Conservation (phyloP, 1,284 basidiomycete species). For the Apiotrichum montevideense region DNA sequence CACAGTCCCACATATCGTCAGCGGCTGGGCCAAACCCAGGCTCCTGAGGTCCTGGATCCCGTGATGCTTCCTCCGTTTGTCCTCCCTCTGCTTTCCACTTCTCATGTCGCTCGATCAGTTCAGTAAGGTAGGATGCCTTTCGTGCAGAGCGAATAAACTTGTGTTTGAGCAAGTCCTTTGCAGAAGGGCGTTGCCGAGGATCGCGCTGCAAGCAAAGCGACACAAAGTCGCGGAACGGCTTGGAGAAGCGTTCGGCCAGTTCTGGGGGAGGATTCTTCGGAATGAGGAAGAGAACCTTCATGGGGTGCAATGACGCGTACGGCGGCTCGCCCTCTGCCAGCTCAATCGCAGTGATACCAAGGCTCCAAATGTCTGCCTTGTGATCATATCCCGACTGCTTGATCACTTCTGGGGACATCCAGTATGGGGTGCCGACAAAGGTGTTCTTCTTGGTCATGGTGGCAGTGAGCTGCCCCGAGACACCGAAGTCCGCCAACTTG, state of each 20-base stretch:
- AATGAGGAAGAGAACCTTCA: slow-evolving; percentile 98
- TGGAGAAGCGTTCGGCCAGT: slow-evolving; percentile 78
- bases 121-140: slow-evolving; percentile 88
- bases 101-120: slow-evolving; percentile 89
- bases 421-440: slow-evolving; percentile 93
- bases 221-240: slow-evolving; percentile 90
- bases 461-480: slow-evolving; percentile 94
- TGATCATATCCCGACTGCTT: slow-evolving; percentile 99
- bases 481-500: slow-evolving; percentile 97
- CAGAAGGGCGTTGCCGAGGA: slow-evolving; percentile 86
- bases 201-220: slow-evolving; percentile 87
- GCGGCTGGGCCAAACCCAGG: slow-evolving; percentile 53
- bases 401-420: slow-evolving; percentile 99
- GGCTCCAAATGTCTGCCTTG: slow-evolving; percentile 96
- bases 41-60: slow-evolving; percentile 20
- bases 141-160: slow-evolving; percentile 92
- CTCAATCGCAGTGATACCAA: slow-evolving; percentile 94
- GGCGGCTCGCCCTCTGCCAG: slow-evolving; percentile 95
- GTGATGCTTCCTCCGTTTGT: slow-evolving; percentile 58
- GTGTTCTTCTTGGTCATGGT: slow-evolving; percentile 99
- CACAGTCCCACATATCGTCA: slow-evolving; percentile 93
- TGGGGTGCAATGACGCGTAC: slow-evolving; percentile 94
- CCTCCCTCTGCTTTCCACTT: slow-evolving; percentile 87
- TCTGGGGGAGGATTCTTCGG: slow-evolving; percentile 94
- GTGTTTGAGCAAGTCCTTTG: slow-evolving; percentile 91